These are phyloP conservation scores for Zoysia japonica DNA, from an alignment of 176 grass and related monocot genomes.

Conservation along the genomic window DNA sequence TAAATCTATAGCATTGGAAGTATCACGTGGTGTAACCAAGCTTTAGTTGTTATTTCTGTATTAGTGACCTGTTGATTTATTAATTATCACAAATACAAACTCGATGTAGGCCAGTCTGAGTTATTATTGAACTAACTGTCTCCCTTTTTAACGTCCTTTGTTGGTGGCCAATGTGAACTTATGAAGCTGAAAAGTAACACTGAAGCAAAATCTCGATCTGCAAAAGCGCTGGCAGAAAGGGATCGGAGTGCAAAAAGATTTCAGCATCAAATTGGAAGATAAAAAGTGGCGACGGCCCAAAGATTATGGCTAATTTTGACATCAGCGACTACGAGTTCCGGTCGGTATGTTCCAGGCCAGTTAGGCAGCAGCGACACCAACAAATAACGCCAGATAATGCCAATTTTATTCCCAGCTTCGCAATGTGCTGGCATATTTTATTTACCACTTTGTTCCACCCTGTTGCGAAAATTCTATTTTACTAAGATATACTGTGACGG, in stretches of 20 bases:
- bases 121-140: slow-evolving; percentile 14
- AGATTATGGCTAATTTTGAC: slow-evolving; percentile 44
- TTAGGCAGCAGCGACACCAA: slow-evolving; percentile 9
- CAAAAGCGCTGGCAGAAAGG: slow-evolving; percentile 34
- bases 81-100: slow-evolving; percentile 3
- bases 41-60: neutral
- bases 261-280: neutral
- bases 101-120: neutral
- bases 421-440: too few species aligned
- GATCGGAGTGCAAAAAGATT: slow-evolving; percentile 40
- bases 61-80: neutral
- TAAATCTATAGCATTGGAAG: neutral
- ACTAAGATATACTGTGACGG: too few species aligned
- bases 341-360: slow-evolving; percentile 40
- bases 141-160: slow-evolving; percentile 27
- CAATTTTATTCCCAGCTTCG: too few species aligned
- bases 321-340: slow-evolving; percentile 3
- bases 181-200: slow-evolving; percentile 16
- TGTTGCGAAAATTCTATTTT: too few species aligned
- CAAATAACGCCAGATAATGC: neutral
- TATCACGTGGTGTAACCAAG: neutral
- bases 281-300: slow-evolving; percentile 22
- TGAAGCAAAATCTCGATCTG: slow-evolving; percentile 37
- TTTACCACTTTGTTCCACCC: too few species aligned
- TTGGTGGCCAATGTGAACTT: slow-evolving; percentile 24